Conservation (phyloP, 176 grass and related monocot genomes). For the Ananas comosus region DNA sequence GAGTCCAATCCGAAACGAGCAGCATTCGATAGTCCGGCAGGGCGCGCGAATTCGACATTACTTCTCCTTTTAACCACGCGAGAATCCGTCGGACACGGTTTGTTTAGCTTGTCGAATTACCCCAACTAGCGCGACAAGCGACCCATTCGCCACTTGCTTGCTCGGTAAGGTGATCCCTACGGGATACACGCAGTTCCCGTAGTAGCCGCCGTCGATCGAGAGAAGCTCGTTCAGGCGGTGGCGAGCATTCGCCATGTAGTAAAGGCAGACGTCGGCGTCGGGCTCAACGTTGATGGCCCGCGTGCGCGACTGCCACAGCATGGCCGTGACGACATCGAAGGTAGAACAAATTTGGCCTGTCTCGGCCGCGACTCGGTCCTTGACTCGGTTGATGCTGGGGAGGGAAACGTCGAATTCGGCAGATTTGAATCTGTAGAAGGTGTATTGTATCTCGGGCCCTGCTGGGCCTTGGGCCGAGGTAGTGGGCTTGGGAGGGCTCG, state of each 20-base stretch:
- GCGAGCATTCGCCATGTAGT: slow-evolving; percentile 50
- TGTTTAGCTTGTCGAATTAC: slow-evolving; percentile 53
- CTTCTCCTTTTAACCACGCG: neutral
- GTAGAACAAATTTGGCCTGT: slow-evolving; percentile 60
- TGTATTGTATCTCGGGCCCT: slow-evolving; percentile 31
- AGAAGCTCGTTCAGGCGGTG: slow-evolving; percentile 41
- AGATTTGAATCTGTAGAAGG: slow-evolving; percentile 34
- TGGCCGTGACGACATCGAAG: slow-evolving; percentile 48
- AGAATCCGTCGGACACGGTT: slow-evolving; percentile 30
- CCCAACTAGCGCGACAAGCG: slow-evolving; percentile 40
- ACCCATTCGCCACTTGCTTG: slow-evolving; percentile 16
- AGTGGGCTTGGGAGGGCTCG: slow-evolving; percentile 6
- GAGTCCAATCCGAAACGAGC: slow-evolving; percentile 20
- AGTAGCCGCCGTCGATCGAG: slow-evolving; percentile 24
- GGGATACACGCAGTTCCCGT: slow-evolving; percentile 67
- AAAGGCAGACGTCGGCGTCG: slow-evolving; percentile 28
- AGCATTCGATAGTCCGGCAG: slow-evolving; percentile 6
- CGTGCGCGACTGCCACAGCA: slow-evolving; percentile 54
- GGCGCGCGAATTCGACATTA: neutral
- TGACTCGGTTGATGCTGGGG: slow-evolving; percentile 36
- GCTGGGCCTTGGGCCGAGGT: slow-evolving; percentile 18
- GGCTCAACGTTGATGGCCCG: slow-evolving; percentile 35
- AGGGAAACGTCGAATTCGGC: slow-evolving; percentile 39
- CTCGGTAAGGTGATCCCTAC: slow-evolving; percentile 27
- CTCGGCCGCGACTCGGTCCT: slow-evolving; percentile 38